Evolutionary conservation across 768 basidiomycete genomes (phyloP), one percentile per base, ranked within the genome.

Genomic region (Mycena filopes): DNA sequence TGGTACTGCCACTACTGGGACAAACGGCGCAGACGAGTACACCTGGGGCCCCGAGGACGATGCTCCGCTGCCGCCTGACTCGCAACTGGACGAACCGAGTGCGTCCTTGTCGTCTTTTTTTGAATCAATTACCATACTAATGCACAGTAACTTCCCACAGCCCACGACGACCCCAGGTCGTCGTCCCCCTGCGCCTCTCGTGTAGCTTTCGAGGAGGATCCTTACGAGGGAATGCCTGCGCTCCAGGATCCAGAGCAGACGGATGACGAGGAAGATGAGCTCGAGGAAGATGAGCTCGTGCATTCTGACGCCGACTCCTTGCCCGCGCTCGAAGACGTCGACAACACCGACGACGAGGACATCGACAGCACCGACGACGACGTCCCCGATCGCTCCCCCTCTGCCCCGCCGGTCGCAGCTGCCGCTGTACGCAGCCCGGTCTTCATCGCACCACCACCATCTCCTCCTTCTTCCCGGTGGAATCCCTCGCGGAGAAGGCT

Each of bases 401-500:
- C 40, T 23, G n/a, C 10, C 23, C 9, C 36, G 21, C 33, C 50
- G 11, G 21, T 23, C 10, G 36, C 12, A 7, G 26, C n/a, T n/a
- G 26, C 20, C 45, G 23, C 23, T 6, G 13, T n/a, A n/a, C 41
- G 26, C 2, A 12, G 12, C 16, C 23, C 8, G 25, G 28, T 16
- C 12, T 8, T 33, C 11, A 28, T 9, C 29, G 21, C n/a, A 28
- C 28, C n/a, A 28, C 28, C 12, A 55, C 43, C n/a, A 55, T 55
- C 9, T 31, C 41, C 4, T 11, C 12, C 8, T 56, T 26, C 23
- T 63, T 38, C 45, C 20, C 4, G 31, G 40, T 55, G 12, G 62
- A 63, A 46, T 56, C 62, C 1, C 11, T 36, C 2, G 54, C n/a
- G 23, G 62, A 63, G 46, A 54, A 48, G 28, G 54, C 20, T 1